Percentiles rank a stretch among this genome's conserved stretches.
phyloP scores from a whole-genome alignment of 176 grass and related monocot species.

The Thalia dealbata region DNA sequence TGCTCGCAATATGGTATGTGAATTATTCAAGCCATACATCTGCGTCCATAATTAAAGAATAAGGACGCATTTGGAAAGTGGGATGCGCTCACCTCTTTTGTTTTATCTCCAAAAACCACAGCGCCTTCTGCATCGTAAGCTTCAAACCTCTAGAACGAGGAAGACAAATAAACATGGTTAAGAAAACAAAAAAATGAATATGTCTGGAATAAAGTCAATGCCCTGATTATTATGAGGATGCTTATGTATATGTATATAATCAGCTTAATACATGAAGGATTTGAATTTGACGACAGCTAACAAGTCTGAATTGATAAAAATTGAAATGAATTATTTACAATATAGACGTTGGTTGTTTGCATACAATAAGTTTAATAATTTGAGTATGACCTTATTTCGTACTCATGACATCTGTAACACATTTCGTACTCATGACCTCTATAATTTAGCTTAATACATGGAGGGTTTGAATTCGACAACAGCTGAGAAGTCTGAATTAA shows the following conservation, averaged over 20 bases:
- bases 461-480: too few species aligned
- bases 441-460: neutral
- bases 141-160: slow-evolving; percentile 76
- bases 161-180: slow-evolving; percentile 17
- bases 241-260: neutral
- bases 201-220: neutral
- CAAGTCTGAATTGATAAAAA: too few species aligned
- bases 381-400: too few species aligned
- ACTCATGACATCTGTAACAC: too few species aligned
- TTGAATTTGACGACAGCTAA: too few species aligned
- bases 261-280: neutral
- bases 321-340: too few species aligned
- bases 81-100: slow-evolving; percentile 52
- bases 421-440: too few species aligned
- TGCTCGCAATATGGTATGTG: neutral
- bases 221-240: neutral
- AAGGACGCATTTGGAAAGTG: neutral
- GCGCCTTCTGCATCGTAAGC: slow-evolving; percentile 69
- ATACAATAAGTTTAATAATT: neutral
- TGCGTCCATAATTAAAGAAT: neutral
- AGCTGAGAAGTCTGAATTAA: too few species aligned
- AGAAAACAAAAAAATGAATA: neutral
- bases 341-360: too few species aligned
- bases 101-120: slow-evolving; percentile 75
- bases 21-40: neutral